Base-by-base conservation (phyloP, 169 alveolate species). In the Condylostoma magnum region DNA sequence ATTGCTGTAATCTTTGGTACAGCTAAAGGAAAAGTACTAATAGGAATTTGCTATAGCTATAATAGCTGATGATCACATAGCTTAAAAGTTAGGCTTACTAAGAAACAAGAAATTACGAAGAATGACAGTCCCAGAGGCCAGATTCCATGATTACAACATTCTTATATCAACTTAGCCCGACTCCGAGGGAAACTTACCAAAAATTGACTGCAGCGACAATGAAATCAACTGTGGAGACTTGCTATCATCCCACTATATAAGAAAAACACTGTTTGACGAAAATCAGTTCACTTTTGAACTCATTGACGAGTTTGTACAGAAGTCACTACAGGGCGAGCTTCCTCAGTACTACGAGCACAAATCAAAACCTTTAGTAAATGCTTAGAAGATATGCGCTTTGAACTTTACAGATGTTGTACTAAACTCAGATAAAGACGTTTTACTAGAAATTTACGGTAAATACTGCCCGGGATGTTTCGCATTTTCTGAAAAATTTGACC, bases 361-460 rank as follows among this genome's bases (percentile, higher is more conserved):
- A 12, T 22, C 2, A 15, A n/a, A 10, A 1, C 52, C 56, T 12
- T 38, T 12, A 12, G 15, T 2, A 8, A n/a, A 12, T n/a, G 57
- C 43, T 27, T 38, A 38, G 31, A 60, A 60, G 4, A 28, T 60
- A n/a, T 38, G 25, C 27, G 58, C 63, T 10, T n/a, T 8, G 8
- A 41, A 60, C 28, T 60, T 60, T 3, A 60, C 10, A 10, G 10
- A 60, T 20, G 71, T 38, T 2, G 71, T 60, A n/a, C 18, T 60
- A 22, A 38, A 60, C 10, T n/a, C 15, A 22, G 71, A 60, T n/a
- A 28, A 28, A 41, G 57, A 33, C 31, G 71, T 60, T n/a, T 0
- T 60, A 10, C 25, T 60, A n/a, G 71, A 60, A 27, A 12, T 60
- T n/a, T 60, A 60, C 28, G 71, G 71, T 38, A 60, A 60, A 27